Evolutionary conservation across 1,139 yeast genomes (phyloP), one percentile per base, ranked within the genome.

Genomic region (Starmera stellimalicola): DNA sequence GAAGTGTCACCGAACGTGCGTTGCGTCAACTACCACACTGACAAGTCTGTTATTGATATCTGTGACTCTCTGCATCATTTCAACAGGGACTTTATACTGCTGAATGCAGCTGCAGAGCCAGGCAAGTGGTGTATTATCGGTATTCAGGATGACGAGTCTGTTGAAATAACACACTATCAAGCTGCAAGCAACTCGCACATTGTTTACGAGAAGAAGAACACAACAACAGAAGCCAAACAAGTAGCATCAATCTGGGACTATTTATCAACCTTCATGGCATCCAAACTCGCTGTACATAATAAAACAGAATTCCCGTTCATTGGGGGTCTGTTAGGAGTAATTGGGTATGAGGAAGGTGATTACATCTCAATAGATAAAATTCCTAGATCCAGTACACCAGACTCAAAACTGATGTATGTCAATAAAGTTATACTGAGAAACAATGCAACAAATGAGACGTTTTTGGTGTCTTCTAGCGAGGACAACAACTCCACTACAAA

Each of bases 111-210:
- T 0, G 68, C 87, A 0, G 50, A 59, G 10, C 95, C 95, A 0
- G 96, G 97, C 0, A 68, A 77, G 39, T 85, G 94, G 91, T 77
- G 95, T 0, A 77, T 91, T 9, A 70, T 91, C 36, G 96, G 94
- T 0, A 47, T 85, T 2, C 85, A 93, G 0, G 68, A 67, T 11
- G 43, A 44, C 1, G 62, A 60, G 1, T 76, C 93, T 2, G 66
- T 66, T 15, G 71, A 77, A 2, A 63, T 85, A 18, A 70, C 84
- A 1, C 88, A 85, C 48, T 82, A 22, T 14, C 11, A 22, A 22
- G n/a, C 53, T 2, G 40, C 51, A 3, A 48, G 54, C 42, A 15
- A 37, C 3, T 41, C 51, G 0, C 16, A 38, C 4, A 19, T 11
- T 0, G 40, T 61, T 3, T 54, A 0, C 41, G 15, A 15, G 18